Conservation (phyloP, 1,139 yeast species). For the Lizanozyma gosingica region DNA sequence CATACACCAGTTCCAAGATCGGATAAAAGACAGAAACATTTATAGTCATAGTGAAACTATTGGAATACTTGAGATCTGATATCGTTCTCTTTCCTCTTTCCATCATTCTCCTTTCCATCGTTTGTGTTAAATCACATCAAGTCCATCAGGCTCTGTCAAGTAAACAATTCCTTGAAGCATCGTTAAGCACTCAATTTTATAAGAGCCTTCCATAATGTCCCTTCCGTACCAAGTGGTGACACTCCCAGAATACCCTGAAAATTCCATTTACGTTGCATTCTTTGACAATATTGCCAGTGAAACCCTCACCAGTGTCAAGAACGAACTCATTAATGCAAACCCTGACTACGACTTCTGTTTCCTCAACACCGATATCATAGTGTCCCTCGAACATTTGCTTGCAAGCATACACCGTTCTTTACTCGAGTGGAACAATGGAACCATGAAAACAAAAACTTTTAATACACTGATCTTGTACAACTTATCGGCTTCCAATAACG, state of each 20-base stretch:
- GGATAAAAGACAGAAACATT: too few relatives aligned
- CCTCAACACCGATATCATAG: slow-evolving; percentile 27
- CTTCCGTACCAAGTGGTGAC: too few relatives aligned
- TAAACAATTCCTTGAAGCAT: too few relatives aligned
- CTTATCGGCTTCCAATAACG: slow-evolving; percentile 35
- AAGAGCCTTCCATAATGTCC: too few relatives aligned
- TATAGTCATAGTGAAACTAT: too few relatives aligned
- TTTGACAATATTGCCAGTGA: slow-evolving; percentile 13
- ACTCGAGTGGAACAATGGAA: slow-evolving; percentile 16
- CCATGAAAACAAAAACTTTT: slow-evolving; percentile 31
- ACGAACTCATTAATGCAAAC: slow-evolving; percentile 22
- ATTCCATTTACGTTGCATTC: slow-evolving; percentile 16
- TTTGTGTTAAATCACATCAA: too few relatives aligned
- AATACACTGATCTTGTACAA: slow-evolving; percentile 35
- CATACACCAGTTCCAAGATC: too few relatives aligned
- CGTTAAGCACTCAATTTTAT: too few relatives aligned
- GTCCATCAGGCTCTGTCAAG: too few relatives aligned
- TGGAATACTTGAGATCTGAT: too few relatives aligned
- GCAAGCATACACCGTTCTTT: slow-evolving; percentile 28
- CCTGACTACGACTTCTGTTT: slow-evolving; percentile 32
- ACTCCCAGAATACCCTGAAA: slow-evolving; percentile 28
- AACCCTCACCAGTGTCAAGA: slow-evolving; percentile 18
- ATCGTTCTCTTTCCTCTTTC: too few relatives aligned
- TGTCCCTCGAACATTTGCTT: slow-evolving; percentile 29
- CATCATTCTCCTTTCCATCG: too few relatives aligned